These are phyloP conservation scores for Yamadazyma sp. DNA, from an alignment of 1,139 yeast genomes.

Conservation along the genomic window DNA sequence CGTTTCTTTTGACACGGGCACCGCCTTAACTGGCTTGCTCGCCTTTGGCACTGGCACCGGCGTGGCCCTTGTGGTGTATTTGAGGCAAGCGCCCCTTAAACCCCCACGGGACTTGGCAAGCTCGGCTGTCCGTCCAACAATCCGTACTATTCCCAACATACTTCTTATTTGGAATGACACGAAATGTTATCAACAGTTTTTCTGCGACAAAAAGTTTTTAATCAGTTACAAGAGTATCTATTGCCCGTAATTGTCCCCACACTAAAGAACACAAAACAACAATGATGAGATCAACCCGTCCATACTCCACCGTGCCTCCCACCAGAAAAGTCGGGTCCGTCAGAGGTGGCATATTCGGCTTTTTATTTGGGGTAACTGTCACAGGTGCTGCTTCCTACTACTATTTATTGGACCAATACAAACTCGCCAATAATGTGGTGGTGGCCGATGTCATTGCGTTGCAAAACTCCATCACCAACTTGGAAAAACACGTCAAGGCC, in stretches of 20 bases:
- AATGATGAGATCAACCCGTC: slow-evolving; percentile 22
- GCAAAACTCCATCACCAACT: slow-evolving; percentile 63
- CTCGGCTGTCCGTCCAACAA: too few relatives aligned
- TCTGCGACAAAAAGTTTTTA: too few relatives aligned
- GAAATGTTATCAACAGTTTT: too few relatives aligned
- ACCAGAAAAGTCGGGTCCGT: slow-evolving; percentile 53
- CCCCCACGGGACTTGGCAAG: too few relatives aligned
- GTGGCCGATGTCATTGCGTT: slow-evolving; percentile 73
- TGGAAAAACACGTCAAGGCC: slow-evolving; percentile 64
- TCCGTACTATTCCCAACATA: too few relatives aligned
- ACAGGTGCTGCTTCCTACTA: slow-evolving; percentile 79
- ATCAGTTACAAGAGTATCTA: too few relatives aligned
- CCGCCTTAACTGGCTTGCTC: too few relatives aligned
- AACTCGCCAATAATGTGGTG: slow-evolving; percentile 67
- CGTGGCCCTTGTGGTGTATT: too few relatives aligned
- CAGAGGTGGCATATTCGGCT: slow-evolving; percentile 73
- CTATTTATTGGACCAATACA: slow-evolving; percentile 76
- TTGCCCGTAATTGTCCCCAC: background rate
- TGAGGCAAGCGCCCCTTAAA: too few relatives aligned
- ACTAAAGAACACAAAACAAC: background rate
- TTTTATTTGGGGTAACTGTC: slow-evolving; percentile 69
- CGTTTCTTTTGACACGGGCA: too few relatives aligned
- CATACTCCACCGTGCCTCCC: slow-evolving; percentile 27
- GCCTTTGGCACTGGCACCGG: too few relatives aligned
- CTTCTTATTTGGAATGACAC: too few relatives aligned